These are phyloP conservation scores for Zygosaccharomyces gambellarensis DNA, from an alignment of 805 yeast species.

Conservation along the genomic window DNA sequence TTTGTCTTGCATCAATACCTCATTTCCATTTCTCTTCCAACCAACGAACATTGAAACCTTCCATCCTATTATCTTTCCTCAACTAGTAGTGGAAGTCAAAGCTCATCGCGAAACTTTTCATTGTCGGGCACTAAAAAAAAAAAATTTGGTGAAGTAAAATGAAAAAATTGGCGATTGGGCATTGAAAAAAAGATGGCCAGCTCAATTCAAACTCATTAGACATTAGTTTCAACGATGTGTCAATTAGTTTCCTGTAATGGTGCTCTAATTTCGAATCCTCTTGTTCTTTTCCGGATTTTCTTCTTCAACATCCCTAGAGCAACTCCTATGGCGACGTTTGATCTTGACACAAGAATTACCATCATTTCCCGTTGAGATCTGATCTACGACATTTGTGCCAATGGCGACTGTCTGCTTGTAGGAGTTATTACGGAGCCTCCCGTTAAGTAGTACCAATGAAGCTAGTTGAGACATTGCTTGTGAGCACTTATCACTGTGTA, in stretches of 20 bases:
- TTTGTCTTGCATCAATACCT: slow-evolving; percentile 4
- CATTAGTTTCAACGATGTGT: background rate
- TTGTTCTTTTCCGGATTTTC: slow-evolving; percentile 5
- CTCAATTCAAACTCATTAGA: background rate
- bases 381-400: slow-evolving; percentile 38
- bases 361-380: slow-evolving; percentile 14
- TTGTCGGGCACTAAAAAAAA: background rate
- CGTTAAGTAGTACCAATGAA: slow-evolving; percentile 61
- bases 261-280: slow-evolving; percentile 2
- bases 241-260: background rate
- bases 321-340: slow-evolving; percentile 17
- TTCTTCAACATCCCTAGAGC: background rate
- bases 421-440: slow-evolving; percentile 65
- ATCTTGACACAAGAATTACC: slow-evolving; percentile 18
- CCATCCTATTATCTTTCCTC: slow-evolving; percentile 3
- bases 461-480: slow-evolving; percentile 58
- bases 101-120: slow-evolving; percentile 1
- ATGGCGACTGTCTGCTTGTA: slow-evolving; percentile 69
- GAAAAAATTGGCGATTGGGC: slow-evolving; percentile 4
- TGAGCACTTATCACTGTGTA: slow-evolving; percentile 57
- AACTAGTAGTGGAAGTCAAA: background rate
- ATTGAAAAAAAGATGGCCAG: background rate
- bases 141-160: background rate
- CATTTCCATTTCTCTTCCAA: background rate
- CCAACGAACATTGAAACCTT: slow-evolving; percentile 1